Evolutionary conservation across 2,329 filamentous ascomycete genomes (phyloP), one percentile per base, ranked within the genome.

Genomic region (Neonectria neomacrospora): DNA sequence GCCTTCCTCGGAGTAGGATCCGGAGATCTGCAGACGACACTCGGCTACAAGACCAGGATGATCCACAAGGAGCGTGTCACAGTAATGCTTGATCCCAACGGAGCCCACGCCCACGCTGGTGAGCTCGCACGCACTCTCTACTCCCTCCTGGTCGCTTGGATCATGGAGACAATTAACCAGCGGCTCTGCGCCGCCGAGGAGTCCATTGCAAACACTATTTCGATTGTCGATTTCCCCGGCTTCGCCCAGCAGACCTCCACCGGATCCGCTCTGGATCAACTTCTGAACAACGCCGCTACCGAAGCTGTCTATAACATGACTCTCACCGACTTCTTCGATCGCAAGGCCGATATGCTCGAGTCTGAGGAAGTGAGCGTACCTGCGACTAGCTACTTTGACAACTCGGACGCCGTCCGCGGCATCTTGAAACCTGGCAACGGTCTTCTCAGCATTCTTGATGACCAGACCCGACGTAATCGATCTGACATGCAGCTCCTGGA

Each of bases 41-140:
- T 99, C 61, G 93, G 94, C 3, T 97, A 97, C 83, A 96, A 97
- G 81, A 98, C 94, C 20, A 97, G 97, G 84, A 97, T 96, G 71
- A 90, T 99, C 60, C 92, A 96, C 75, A 91, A 94, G 67, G 96
- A 99, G 82, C 91, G 96, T 58, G 96, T 99, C n/a, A 99, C 96
- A 0, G 92, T 99, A 68, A 97, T 99, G 94, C 86, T 99, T 34
- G 96, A 99, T 75, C 93, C 95, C 7, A 90, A 89, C 61, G 96
- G 96, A 41, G 96, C 96, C 48, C 90, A 94, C 54, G 90, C 89
- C 41, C 97, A 97, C 71, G 96, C 96, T 16, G 94, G 98, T 74
- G 96, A 98, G 78, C 87, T 99, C 52, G 94, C 96, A 5, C 88
- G 95, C 54, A 97, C 95, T 0, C 82, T 99, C 0, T 99, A 99